Conservation (phyloP, 1,139 yeast species). For the Barnettozyma hawaiiensis region DNA sequence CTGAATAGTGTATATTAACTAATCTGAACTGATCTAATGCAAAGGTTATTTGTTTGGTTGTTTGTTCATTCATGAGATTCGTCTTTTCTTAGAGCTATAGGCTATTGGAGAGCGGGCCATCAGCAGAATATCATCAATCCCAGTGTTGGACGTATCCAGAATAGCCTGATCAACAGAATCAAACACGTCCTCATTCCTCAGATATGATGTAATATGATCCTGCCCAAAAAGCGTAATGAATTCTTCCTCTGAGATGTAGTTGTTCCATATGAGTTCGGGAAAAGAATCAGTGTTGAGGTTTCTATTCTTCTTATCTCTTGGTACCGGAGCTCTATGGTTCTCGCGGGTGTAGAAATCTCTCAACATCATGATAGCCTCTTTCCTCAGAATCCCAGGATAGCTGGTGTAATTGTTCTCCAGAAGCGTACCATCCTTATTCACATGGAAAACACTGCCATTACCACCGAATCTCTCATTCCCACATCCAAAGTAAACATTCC, state of each 20-base stretch:
- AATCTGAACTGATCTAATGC: too few species aligned
- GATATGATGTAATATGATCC: slow-evolving; percentile 32
- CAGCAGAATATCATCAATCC: slow-evolving; percentile 23
- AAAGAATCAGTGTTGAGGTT: slow-evolving; percentile 62
- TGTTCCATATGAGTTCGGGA: slow-evolving; percentile 48
- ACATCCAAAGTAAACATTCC: slow-evolving; percentile 80
- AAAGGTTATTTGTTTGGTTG: too few species aligned
- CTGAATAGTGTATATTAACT: slow-evolving; percentile 3
- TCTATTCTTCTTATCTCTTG: slow-evolving; percentile 69
- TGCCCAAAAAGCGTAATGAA: slow-evolving; percentile 48
- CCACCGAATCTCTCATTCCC: slow-evolving; percentile 97
- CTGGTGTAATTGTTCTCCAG: slow-evolving; percentile 41
- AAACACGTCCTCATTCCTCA: slow-evolving; percentile 24
- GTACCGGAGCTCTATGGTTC: slow-evolving; percentile 79
- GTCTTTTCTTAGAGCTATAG: slow-evolving; percentile 11
- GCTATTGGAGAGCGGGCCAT: slow-evolving; percentile 16
- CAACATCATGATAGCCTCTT: slow-evolving; percentile 76
- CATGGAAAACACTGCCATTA: slow-evolving; percentile 75
- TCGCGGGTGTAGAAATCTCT: slow-evolving; percentile 81
- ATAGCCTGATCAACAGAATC: slow-evolving; percentile 26
- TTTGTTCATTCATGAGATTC: slow-evolving; percentile 6
- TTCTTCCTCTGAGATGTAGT: slow-evolving; percentile 41
- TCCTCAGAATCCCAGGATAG: slow-evolving; percentile 72
- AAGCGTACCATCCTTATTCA: slow-evolving; percentile 45
- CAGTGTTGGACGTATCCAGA: slow-evolving; percentile 22